Percentiles rank a stretch among this genome's conserved stretches.
Evolutionary conservation across 2,329 filamentous ascomycete species (phyloP).

Genomic region (Mariannaea sp.): DNA sequence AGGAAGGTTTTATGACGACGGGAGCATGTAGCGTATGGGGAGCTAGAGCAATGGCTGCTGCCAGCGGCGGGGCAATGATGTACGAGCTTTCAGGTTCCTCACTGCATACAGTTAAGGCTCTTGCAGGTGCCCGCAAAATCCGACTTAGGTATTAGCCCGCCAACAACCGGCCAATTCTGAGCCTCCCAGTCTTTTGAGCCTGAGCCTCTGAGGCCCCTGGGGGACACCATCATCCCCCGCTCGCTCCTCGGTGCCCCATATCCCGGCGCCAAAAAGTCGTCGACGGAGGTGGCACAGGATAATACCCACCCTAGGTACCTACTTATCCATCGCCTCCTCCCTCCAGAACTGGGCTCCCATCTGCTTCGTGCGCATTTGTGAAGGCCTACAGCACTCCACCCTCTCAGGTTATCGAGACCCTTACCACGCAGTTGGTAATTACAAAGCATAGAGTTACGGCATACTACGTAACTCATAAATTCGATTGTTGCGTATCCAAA

Average conservation of each 20-base stretch:
- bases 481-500: too few relatives aligned
- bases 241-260: constrained; percentile 17
- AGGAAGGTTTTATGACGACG: constrained; percentile 41
- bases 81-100: constrained; percentile 28
- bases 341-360: too few relatives aligned
- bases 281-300: not conserved
- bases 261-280: constrained; percentile 16
- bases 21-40: constrained; percentile 31
- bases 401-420: too few relatives aligned
- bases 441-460: too few relatives aligned
- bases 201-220: too few relatives aligned
- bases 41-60: constrained; percentile 36
- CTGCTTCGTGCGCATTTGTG: not conserved
- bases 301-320: not conserved
- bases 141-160: constrained; percentile 2
- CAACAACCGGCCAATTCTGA: constrained; percentile 15
- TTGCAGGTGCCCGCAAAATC: constrained; percentile 15
- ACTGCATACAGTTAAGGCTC: constrained; percentile 24
- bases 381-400: too few relatives aligned
- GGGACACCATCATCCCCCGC: constrained; percentile 5
- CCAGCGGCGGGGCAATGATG: constrained; percentile 39
- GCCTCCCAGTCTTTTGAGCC: too few relatives aligned
- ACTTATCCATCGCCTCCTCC: not conserved
- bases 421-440: too few relatives aligned
- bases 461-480: too few relatives aligned